Base-by-base conservation (phyloP, 192 early-diverging fungal genomes). In the Coemansia sp. region DNA sequence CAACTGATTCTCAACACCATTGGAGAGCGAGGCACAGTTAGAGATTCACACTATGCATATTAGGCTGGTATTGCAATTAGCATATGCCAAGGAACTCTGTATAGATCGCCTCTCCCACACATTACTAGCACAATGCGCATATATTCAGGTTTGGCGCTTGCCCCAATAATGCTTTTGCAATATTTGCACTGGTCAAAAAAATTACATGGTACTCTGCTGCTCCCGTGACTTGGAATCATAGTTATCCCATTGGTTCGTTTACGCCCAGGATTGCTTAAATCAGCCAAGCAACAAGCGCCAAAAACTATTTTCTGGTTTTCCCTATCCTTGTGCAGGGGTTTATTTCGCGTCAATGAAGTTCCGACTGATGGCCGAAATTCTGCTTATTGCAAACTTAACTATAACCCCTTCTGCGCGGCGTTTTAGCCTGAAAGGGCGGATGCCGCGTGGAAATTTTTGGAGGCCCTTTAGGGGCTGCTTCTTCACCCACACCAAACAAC, bases 371-470 rank as follows among this genome's bases (percentile, higher is more conserved):
- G 72, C 67, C 70, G 55, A 63, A 76, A 70, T 55, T 65, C 75
- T 78, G 76, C 76, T 83, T 67, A 75, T 72, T 75, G 80, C 80
- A 83, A 83, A 83, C 73, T 75, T 40, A 70, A 51, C 42, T 52
- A 72, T 68, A 71, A 69, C 72, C 76, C 68, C 73, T 78, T 78
- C 75, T 44, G 40, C 59, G 63, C 63, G 38, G 80, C 69, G 65
- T 54, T 38, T 63, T 42, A 41, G 40, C 62, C 67, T 51, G 27
- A 33, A 64, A 72, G 29, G 59, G 27, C 43, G 55, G 31, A 40
- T 71, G 70, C 52, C 34, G 71, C 41, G 72, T 64, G 73, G 80
- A 83, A 83, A 83, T 83, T 83, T 83, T 83, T 83, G 80, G 72
- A 77, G 61, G 80, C 70, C 73, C 77, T 59, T 43, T n/a, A 16